Evolutionary conservation across 176 grass and related monocot species (phyloP), one percentile per base, ranked within the genome.

Genomic region (Guadua angustifolia): DNA sequence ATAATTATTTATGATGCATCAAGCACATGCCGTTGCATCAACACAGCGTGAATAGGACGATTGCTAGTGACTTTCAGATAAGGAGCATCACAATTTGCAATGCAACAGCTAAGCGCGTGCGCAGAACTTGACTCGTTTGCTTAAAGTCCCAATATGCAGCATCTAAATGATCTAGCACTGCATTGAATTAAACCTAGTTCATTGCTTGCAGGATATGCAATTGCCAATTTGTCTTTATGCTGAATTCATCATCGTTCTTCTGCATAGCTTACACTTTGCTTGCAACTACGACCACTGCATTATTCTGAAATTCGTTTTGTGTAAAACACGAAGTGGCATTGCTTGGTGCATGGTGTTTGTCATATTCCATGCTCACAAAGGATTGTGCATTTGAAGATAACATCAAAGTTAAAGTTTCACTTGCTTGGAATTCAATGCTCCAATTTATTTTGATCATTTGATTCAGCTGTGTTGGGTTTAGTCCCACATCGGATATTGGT

Each of bases 1-100:
- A 87, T 84, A 80, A 75, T 90, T 90, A 52, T 87, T 82, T 90
- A 87, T 90, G 52, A 84, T 86, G 26, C 49, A 45, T 84, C 59
- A 83, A 86, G 33, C 44, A 50, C 81, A 64, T 69, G 84, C 51
- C 74, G 80, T 87, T 84, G 75, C 89, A 80, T 63, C 74, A 70
- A 72, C 69, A 44, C 80, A 51, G 53, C 84, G 80, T 90, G 67
- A 75, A 80, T 75, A 53, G 74, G 74, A 90, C 63, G 84, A 75
- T 69, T 84, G 84, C 80, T 50, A 72, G 43, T 55, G 12, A 52
- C 53, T 80, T 90, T 69, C 22, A 75, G 84, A 90, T 83, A 80
- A 87, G 51, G 33, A 36, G 75, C 68, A 75, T 51, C 84, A 55
- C 67, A 42, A 51, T 73, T 71, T 90, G 88, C 49, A 25, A 78